phyloP scores from a whole-genome alignment of 306 rosid genomes.

The Begonia peltatifolia region DNA sequence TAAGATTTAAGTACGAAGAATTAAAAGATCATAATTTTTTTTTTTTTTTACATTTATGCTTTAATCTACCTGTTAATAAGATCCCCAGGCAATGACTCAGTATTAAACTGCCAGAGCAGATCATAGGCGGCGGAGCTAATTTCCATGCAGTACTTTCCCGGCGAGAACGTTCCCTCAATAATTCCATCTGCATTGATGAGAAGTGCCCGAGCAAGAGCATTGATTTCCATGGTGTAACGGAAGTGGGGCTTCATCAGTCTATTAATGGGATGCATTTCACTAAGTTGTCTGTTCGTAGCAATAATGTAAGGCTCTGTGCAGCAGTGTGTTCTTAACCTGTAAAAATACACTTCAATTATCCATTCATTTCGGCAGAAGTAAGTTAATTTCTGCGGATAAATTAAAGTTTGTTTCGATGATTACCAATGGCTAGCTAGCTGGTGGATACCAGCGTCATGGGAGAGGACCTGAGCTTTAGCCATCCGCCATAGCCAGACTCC shows the following conservation, averaged over 20 bases:
- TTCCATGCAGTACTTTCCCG: slow-evolving; percentile 13
- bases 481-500: slow-evolving; percentile 22
- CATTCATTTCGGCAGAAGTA: too few relatives aligned
- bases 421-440: slow-evolving; percentile 18
- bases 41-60: too few relatives aligned
- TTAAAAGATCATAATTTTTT: too few relatives aligned
- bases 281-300: slow-evolving; percentile 22
- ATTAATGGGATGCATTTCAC: slow-evolving; percentile 25
- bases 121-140: slow-evolving; percentile 20
- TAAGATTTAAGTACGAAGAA: background rate
- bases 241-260: slow-evolving; percentile 27
- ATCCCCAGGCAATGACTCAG: slow-evolving; percentile 24
- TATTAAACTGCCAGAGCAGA: slow-evolving; percentile 22
- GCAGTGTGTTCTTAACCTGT: slow-evolving; percentile 20
- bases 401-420: background rate
- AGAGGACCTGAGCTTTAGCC: slow-evolving; percentile 23
- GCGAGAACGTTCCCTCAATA: slow-evolving; percentile 20
- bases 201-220: slow-evolving; percentile 19
- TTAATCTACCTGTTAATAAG: slow-evolving; percentile 13
- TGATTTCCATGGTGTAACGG: slow-evolving; percentile 29
- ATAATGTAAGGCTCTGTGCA: slow-evolving; percentile 24
- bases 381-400: too few relatives aligned
- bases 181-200: slow-evolving; percentile 25
- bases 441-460: slow-evolving; percentile 24
- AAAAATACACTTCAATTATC: background rate